A percentile compares a stretch with the other conserved stretches of the same genome.
These are phyloP conservation scores for Periconia macrospinosa DNA, from an alignment of 2,329 filamentous ascomycete genomes.

Conservation along the genomic window DNA sequence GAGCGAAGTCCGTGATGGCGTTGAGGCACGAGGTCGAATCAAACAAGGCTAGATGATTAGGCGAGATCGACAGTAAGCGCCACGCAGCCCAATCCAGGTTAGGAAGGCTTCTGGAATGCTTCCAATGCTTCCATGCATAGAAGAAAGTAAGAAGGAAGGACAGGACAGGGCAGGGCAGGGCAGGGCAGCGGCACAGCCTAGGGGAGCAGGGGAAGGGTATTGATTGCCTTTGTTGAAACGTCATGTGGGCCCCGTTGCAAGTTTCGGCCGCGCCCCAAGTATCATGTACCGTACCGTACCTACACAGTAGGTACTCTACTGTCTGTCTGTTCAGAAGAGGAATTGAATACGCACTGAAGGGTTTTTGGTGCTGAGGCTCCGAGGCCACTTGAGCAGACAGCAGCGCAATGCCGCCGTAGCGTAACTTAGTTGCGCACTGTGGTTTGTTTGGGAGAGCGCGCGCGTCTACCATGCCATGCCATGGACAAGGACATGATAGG, in stretches of 20 bases:
- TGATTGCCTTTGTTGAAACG: slow-evolving; percentile 21
- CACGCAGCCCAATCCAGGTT: slow-evolving; percentile 17
- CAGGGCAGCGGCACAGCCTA: neutral
- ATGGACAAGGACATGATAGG: neutral
- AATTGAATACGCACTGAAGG: too few relatives aligned
- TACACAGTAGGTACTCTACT: too few relatives aligned
- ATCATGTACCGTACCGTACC: slow-evolving; percentile 3
- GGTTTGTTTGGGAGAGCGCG: neutral
- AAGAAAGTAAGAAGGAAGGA: slow-evolving; percentile 19
- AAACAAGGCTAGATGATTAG: too few relatives aligned
- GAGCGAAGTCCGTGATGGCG: slow-evolving; percentile 17
- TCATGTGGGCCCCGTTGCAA: slow-evolving; percentile 6
- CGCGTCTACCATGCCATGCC: neutral
- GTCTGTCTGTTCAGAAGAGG: too few relatives aligned
- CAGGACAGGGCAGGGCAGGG: neutral
- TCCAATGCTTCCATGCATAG: slow-evolving; percentile 17
- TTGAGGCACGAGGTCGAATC: slow-evolving; percentile 4
- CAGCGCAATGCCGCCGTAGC: too few relatives aligned
- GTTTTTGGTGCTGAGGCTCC: too few relatives aligned
- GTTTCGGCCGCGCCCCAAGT: neutral
- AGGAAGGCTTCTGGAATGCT: slow-evolving; percentile 38
- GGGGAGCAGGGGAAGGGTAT: slow-evolving; percentile 16
- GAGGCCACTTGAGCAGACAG: too few relatives aligned
- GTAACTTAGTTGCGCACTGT: too few relatives aligned
- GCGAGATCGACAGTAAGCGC: slow-evolving; percentile 29